Evolutionary conservation across 495 filamentous ascomycete species (phyloP).

Genomic region (Lasiosphaeris hirsuta): DNA sequence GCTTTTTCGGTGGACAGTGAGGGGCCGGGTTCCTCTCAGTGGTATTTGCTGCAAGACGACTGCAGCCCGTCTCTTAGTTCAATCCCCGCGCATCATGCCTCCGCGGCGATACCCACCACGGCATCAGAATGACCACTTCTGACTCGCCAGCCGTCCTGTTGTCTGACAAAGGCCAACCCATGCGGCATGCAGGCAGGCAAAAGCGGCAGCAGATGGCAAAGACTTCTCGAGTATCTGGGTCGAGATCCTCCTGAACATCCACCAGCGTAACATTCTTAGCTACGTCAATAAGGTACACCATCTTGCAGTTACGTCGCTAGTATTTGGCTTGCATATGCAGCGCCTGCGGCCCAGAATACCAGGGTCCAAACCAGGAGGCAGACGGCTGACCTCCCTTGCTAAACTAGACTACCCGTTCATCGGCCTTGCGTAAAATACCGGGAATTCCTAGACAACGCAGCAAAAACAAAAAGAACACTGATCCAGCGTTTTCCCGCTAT

Average conservation of each 20-base stretch:
- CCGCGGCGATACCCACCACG: conserved; percentile 8
- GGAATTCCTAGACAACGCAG: too few species aligned
- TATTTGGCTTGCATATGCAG: not conserved
- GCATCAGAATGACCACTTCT: conserved; percentile 3
- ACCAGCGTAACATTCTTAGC: not conserved
- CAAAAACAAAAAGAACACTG: too few species aligned
- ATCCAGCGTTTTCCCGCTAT: too few species aligned
- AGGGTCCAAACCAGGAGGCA: too few species aligned
- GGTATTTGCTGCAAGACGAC: conserved; percentile 10
- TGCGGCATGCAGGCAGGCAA: not conserved
- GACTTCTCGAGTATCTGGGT: not conserved
- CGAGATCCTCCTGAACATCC: not conserved
- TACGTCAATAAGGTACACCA: not conserved
- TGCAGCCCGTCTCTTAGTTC: conserved; percentile 6
- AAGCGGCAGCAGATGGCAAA: too few species aligned
- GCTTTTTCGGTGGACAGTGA: conserved; percentile 22
- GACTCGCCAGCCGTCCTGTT: conserved; percentile 4
- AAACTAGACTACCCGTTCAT: too few species aligned
- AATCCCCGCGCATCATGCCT: conserved; percentile 2
- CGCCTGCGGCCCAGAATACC: not conserved
- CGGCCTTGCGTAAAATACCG: too few species aligned
- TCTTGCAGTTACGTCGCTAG: not conserved
- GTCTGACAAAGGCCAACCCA: conserved; percentile 1
- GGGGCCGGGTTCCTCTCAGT: conserved; percentile 4
- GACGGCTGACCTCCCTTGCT: too few species aligned